These are phyloP conservation scores for Drosera spatulata DNA, from an alignment of 179 eudicot species.

Conservation along the genomic window DNA sequence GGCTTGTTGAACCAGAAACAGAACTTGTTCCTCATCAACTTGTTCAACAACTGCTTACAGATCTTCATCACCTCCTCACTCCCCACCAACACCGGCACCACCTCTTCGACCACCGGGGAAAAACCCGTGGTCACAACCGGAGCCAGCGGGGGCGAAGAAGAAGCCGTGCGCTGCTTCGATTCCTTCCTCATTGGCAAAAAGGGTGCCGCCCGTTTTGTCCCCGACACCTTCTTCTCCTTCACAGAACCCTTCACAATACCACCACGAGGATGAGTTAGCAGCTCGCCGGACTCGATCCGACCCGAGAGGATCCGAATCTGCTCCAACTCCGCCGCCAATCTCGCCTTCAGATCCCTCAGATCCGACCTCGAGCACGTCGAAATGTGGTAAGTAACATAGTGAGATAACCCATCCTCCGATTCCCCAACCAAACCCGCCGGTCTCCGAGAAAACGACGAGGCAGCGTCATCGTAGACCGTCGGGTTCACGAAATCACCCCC, in stretches of 20 bases:
- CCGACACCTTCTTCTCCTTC: slow-evolving; percentile 26
- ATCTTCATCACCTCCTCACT: slow-evolving; percentile 37
- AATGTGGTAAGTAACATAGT: slow-evolving; percentile 31
- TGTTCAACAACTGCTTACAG: slow-evolving; percentile 41
- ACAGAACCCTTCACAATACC: background rate
- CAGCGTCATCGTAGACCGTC: too few relatives aligned
- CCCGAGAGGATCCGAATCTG: slow-evolving; percentile 23
- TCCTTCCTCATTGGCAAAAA: slow-evolving; percentile 10
- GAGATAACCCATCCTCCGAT: background rate
- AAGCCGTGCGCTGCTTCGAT: slow-evolving; percentile 9
- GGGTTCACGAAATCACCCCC: too few relatives aligned
- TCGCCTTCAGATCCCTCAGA: slow-evolving; percentile 31
- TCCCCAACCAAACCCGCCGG: too few relatives aligned
- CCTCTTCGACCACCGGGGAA: background rate
- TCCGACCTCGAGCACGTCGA: slow-evolving; percentile 32
- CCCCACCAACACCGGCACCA: slow-evolving; percentile 7
- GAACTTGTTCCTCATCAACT: slow-evolving; percentile 45
- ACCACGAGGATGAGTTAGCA: background rate
- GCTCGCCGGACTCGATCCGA: background rate
- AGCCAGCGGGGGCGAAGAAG: background rate
- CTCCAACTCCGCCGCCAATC: slow-evolving; percentile 45
- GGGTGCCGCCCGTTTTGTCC: slow-evolving; percentile 29
- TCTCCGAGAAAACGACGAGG: too few relatives aligned
- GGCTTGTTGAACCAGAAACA: slow-evolving; percentile 49
- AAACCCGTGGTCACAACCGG: too few relatives aligned